A percentile compares a stretch with the other conserved stretches of the same genome.
Conservation (phyloP, 305 asterid genomes). For the Ilex paraguariensis region DNA sequence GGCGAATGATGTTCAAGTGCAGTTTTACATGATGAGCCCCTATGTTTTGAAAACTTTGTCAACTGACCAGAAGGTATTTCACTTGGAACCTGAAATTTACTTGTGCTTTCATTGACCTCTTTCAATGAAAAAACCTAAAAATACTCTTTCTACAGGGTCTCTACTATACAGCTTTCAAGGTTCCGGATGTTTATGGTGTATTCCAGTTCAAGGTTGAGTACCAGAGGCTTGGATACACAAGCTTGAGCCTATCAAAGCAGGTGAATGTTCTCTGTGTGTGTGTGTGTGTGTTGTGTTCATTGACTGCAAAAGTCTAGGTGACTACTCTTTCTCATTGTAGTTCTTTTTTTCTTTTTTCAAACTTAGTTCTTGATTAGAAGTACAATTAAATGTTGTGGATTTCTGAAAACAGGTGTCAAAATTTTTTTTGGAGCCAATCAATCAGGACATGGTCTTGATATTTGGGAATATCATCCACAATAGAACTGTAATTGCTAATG, state of each 20-base stretch:
- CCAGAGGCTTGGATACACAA: constrained; percentile 63
- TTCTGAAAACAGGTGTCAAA: neutral
- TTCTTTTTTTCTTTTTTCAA: neutral
- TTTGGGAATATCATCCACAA: too few relatives aligned
- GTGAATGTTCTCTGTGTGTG: constrained; percentile 22
- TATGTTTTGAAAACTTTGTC: constrained; percentile 76
- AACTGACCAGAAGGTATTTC: constrained; percentile 61
- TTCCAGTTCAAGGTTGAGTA: constrained; percentile 85
- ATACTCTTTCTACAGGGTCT: constrained; percentile 39
- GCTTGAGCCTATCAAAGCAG: constrained; percentile 65
- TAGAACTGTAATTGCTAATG: too few relatives aligned
- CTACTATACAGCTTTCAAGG: constrained; percentile 65
- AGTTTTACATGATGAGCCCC: constrained; percentile 94
- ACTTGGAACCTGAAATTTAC: constrained; percentile 3
- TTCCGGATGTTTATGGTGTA: constrained; percentile 85
- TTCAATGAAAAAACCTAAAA: too few relatives aligned
- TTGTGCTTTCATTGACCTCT: too few relatives aligned
- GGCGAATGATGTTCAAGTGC: constrained; percentile 71
- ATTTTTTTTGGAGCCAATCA: neutral
- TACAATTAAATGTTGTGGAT: neutral
- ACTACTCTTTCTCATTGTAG: neutral
- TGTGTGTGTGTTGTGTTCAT: neutral
- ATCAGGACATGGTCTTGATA: neutral
- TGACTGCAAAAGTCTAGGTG: neutral
- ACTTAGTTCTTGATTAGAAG: too few relatives aligned